Conservation (phyloP, 164 flowering plant species). For the Nymphaea thermarum region DNA sequence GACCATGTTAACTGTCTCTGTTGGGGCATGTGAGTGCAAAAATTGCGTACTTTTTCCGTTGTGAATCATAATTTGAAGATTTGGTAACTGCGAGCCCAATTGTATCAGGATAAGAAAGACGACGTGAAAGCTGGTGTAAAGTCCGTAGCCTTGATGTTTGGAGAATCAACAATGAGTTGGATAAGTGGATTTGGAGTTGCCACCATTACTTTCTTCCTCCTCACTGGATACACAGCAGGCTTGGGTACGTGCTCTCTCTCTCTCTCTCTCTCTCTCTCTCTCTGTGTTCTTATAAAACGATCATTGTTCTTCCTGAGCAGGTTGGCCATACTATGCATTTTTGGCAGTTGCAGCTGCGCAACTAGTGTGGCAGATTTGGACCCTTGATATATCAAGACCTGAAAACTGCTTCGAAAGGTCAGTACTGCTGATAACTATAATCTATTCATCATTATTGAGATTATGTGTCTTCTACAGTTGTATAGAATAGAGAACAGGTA, state of each 20-base stretch:
- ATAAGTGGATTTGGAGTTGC: constrained; percentile 60
- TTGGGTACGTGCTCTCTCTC: constrained; percentile 34
- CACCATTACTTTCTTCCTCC: constrained; percentile 57
- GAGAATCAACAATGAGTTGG: constrained; percentile 74
- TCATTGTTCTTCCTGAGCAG: constrained; percentile 16
- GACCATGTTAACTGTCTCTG: too few relatives aligned
- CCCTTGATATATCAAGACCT: constrained; percentile 66
- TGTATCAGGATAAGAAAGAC: constrained; percentile 82
- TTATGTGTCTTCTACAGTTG: too few relatives aligned
- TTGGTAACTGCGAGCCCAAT: too few relatives aligned
- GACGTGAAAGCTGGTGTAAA: constrained; percentile 91
- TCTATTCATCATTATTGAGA: too few relatives aligned
- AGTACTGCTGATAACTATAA: constrained; percentile 4
- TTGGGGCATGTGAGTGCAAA: too few relatives aligned
- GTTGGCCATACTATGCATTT: constrained; percentile 77
- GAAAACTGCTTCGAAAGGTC: constrained; percentile 84
- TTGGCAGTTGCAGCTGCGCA: constrained; percentile 70
- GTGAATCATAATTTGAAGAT: too few relatives aligned
- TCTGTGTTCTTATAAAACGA: too few relatives aligned
- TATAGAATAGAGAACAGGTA: too few relatives aligned
- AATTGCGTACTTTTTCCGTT: too few relatives aligned
- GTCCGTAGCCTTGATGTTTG: constrained; percentile 94
- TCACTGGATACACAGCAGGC: constrained; percentile 73
- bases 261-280: not conserved
- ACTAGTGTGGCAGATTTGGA: constrained; percentile 81